Evolutionary conservation across 2,329 filamentous ascomycete species (phyloP).

Genomic region (Leptographium galeiforme): DNA sequence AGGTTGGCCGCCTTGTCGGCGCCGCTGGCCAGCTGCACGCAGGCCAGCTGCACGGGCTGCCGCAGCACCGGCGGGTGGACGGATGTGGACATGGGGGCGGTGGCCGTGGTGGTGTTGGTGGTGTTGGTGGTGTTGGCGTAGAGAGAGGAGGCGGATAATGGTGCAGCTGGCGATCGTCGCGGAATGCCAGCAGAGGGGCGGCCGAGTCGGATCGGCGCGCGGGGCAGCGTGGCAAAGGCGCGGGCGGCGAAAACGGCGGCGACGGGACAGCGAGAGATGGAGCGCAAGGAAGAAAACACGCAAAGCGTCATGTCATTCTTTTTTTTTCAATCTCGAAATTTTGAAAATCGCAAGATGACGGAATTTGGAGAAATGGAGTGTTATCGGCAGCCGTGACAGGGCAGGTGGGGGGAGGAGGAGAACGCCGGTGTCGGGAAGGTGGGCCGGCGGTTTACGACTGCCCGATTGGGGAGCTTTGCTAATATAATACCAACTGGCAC

Average conservation of each 20-base stretch:
- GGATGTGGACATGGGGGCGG: background rate
- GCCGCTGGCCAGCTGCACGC: conserved; percentile 70
- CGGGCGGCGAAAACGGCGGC: background rate
- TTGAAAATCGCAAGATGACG: background rate
- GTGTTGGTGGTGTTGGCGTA: background rate
- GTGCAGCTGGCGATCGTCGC: too few species aligned
- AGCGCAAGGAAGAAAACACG: background rate
- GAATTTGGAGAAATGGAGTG: background rate
- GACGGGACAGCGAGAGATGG: background rate
- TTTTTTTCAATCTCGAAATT: background rate
- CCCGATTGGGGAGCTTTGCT: background rate
- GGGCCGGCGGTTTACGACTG: background rate
- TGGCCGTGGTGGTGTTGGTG: background rate
- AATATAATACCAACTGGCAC: too few species aligned
- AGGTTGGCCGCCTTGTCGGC: conserved; percentile 81
- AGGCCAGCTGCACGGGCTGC: conserved; percentile 64
- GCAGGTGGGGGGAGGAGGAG: background rate
- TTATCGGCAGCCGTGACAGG: background rate
- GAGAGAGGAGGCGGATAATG: too few species aligned
- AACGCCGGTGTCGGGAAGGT: background rate
- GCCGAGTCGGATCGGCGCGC: background rate
- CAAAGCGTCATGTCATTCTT: background rate
- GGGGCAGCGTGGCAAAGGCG: background rate
- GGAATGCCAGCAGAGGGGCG: background rate
- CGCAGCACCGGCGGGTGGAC: conserved; percentile 41